A percentile compares a stretch with the other conserved stretches of the same genome.
Evolutionary conservation across 495 filamentous ascomycete genomes (phyloP).

Genomic region (Xylaria venustula): DNA sequence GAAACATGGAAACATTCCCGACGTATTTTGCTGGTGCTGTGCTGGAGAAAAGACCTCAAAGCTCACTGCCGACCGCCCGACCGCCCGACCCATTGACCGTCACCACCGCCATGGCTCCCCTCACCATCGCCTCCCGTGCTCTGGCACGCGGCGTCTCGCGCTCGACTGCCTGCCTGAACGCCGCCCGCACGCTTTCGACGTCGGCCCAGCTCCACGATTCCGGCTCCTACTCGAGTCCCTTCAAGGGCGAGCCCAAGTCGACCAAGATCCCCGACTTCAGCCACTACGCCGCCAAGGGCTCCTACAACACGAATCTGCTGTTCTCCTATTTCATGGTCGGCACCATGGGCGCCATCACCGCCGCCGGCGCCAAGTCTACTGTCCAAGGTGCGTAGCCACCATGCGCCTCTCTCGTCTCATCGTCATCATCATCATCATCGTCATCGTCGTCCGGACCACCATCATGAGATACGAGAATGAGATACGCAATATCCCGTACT

Average conservation of each 20-base stretch:
- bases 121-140: conserved; percentile 46
- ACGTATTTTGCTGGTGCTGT: conserved; percentile 30
- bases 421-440: too few relatives aligned
- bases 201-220: conserved; percentile 37
- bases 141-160: conserved; percentile 41
- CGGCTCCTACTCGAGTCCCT: conserved; percentile 51
- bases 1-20: conserved; percentile 16
- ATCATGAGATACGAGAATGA: not conserved
- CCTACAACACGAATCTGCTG: conserved; percentile 69
- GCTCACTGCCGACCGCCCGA: conserved; percentile 22
- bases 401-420: too few relatives aligned
- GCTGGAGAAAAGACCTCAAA: conserved; percentile 51
- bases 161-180: conserved; percentile 29
- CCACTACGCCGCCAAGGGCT: conserved; percentile 74
- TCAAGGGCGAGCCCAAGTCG: conserved; percentile 58
- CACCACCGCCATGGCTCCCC: conserved; percentile 43
- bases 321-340: conserved; percentile 99
- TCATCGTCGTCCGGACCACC: not conserved
- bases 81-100: conserved; percentile 35
- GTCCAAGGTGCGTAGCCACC: conserved; percentile 76
- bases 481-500: not conserved
- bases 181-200: conserved; percentile 48
- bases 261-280: conserved; percentile 82
- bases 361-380: conserved; percentile 92
- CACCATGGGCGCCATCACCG: conserved; percentile 83